Evolutionary conservation across 2,329 filamentous ascomycete genomes (phyloP).

Genomic region (Alternaria conjuncta): DNA sequence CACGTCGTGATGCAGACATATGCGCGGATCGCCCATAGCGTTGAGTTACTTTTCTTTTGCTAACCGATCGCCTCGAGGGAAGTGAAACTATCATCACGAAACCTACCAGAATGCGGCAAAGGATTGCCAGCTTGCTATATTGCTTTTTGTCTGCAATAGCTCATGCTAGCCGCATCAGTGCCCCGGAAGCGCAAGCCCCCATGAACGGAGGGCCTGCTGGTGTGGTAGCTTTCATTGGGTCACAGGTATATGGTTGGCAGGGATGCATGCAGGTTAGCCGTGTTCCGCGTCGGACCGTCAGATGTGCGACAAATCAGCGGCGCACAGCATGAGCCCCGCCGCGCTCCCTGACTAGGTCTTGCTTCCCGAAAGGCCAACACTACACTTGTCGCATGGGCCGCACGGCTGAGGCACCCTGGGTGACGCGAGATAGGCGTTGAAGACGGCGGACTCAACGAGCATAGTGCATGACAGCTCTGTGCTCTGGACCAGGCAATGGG

Average conservation of each 20-base stretch:
- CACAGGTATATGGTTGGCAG: background rate
- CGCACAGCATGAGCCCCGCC: background rate
- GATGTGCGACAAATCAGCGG: conserved; percentile 6
- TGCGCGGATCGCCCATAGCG: background rate
- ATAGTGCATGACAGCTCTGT: conserved; percentile 14
- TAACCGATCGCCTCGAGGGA: background rate
- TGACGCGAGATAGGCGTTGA: conserved; percentile 10
- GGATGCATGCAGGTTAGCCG: conserved; percentile 8
- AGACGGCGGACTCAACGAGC: conserved; percentile 5
- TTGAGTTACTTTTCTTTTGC: background rate
- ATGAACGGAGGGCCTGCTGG: conserved; percentile 4
- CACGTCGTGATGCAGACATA: background rate
- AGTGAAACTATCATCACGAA: background rate
- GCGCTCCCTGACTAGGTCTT: background rate
- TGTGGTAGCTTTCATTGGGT: conserved; percentile 3
- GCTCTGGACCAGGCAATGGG: conserved; percentile 9
- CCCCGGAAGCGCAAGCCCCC: background rate
- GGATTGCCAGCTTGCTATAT: background rate
- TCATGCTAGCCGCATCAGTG: background rate
- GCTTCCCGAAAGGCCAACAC: conserved; percentile 4
- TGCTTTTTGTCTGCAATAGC: conserved; percentile 1
- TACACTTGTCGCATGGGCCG: conserved; percentile 13
- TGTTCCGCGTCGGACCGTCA: conserved; percentile 10
- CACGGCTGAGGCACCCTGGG: conserved; percentile 7
- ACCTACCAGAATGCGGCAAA: background rate